phyloP scores from a whole-genome alignment of 768 basidiomycete species.

The Macrolepiota dolichaula region DNA sequence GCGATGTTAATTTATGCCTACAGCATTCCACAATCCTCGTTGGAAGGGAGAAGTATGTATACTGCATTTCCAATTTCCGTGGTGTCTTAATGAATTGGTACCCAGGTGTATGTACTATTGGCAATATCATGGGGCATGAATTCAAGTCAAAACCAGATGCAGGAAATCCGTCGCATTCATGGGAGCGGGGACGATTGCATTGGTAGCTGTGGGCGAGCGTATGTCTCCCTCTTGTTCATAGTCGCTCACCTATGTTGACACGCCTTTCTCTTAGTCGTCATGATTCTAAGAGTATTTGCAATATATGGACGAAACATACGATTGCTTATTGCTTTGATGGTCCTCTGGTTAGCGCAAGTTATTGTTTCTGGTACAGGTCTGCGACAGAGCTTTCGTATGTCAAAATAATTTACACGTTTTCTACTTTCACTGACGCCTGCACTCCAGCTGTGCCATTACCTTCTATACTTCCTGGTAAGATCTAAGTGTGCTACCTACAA shows the following conservation, averaged over 20 bases:
- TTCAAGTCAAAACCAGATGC: slow-evolving; percentile 15
- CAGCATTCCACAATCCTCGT: slow-evolving; percentile 22
- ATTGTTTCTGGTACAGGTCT: slow-evolving; percentile 21
- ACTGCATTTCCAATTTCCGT: background rate
- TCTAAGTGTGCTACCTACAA: background rate
- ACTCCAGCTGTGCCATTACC: slow-evolving; percentile 22
- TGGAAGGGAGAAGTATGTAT: slow-evolving; percentile 20
- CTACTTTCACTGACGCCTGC: too few species aligned
- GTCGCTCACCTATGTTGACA: background rate
- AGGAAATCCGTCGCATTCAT: slow-evolving; percentile 25
- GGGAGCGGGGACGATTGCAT: slow-evolving; percentile 21
- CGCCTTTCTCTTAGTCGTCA: slow-evolving; percentile 19
- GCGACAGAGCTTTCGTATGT: slow-evolving; percentile 22
- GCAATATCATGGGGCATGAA: background rate
- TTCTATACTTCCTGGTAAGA: slow-evolving; percentile 18
- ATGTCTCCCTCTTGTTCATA: background rate
- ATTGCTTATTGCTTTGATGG: slow-evolving; percentile 18
- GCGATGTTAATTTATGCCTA: background rate
- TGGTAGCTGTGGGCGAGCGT: slow-evolving; percentile 20
- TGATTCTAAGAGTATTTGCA: slow-evolving; percentile 30
- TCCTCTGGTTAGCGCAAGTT: slow-evolving; percentile 23
- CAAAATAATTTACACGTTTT: background rate
- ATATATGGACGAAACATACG: slow-evolving; percentile 20
- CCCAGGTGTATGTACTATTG: background rate
- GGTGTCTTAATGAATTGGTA: background rate